Evolutionary conservation across 2,329 filamentous ascomycete species (phyloP), one percentile per base, ranked within the genome.

Genomic region (Aureobasidium sp.): DNA sequence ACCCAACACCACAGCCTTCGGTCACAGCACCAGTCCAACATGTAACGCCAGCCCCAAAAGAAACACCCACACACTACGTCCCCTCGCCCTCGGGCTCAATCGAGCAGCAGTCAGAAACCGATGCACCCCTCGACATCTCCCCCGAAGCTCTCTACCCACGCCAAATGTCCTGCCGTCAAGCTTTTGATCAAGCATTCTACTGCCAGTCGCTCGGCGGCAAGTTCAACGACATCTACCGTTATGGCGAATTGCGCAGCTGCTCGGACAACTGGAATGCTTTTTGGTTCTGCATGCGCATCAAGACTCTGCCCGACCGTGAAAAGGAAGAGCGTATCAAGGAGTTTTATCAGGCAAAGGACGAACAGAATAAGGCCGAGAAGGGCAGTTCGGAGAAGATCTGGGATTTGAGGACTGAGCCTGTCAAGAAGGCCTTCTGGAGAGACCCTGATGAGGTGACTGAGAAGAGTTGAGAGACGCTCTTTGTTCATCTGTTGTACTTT

Each of bases 211-310:
- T 96, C 9, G 92, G 91, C 59, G 91, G 93, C 0, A 92, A 97
- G 74, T 96, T 92, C 80, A 91, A 89, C 70, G 86, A 91, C 70
- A 83, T 97, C 41, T 99, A 97, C 80, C 88, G 94, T 42, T 87
- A 91, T 72, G 94, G 94, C 65, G 78, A 80, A 45, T 78, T 96
- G 70, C 84, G 87, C 48, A 82, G 84, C 3, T 99, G 94, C 80
- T 84, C 81, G 65, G 88, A 95, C 67, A 87, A 91, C 65, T 97
- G 93, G 91, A 84, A 87, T 64, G 90, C 96, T 75, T 97, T 96
- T 76, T 96, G 92, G 89, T 93, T 97, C 78, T 99, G 94, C 80
- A 97, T 97, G 92, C 87, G 90, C 66, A 87, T 86, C 41, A 86
- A 88, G 69, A 81, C 82, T 1, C 85, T 85, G 70, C 74, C 80